phyloP scores from a whole-genome alignment of 805 yeast genomes.

The Ogataea dorogensis region DNA sequence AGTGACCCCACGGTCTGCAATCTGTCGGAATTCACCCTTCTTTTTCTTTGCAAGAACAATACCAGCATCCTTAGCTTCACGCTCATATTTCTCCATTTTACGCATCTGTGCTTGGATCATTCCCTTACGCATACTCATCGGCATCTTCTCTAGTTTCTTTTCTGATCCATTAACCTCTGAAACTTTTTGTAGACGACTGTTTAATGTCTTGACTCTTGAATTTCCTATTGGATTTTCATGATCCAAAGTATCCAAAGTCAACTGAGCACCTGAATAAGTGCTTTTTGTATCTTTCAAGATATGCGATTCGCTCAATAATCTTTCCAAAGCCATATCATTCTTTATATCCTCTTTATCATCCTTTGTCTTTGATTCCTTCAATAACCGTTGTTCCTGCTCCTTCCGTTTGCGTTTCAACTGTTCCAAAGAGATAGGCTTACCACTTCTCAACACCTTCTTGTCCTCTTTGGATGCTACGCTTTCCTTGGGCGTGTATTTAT shows the following conservation, averaged over 20 bases:
- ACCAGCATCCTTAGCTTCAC: conserved; percentile 87
- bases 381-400: conserved; percentile 32
- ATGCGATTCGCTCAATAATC: conserved; percentile 71
- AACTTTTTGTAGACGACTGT: conserved; percentile 51
- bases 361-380: conserved; percentile 29
- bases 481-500: conserved; percentile 29
- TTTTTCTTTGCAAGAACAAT: conserved; percentile 72
- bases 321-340: conserved; percentile 70
- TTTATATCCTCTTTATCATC: conserved; percentile 54
- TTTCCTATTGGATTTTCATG: conserved; percentile 65
- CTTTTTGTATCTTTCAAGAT: conserved; percentile 43
- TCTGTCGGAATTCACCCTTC: conserved; percentile 62
- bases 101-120: conserved; percentile 59
- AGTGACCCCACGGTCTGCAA: conserved; percentile 54
- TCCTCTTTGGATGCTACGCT: conserved; percentile 45
- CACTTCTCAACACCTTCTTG: conserved; percentile 52
- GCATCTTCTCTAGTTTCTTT: conserved; percentile 67
- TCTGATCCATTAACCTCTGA: conserved; percentile 46
- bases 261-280: conserved; percentile 60
- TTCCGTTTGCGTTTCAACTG: conserved; percentile 37
- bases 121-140: conserved; percentile 86
- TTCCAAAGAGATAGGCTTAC: conserved; percentile 55
- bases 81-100: conserved; percentile 57
- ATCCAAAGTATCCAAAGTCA: conserved; percentile 61
- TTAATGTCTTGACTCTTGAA: conserved; percentile 62